Percentiles rank a stretch among this genome's conserved stretches.
phyloP scores from a whole-genome alignment of 2,329 filamentous ascomycete species.

The Graphilbum fragrans region DNA sequence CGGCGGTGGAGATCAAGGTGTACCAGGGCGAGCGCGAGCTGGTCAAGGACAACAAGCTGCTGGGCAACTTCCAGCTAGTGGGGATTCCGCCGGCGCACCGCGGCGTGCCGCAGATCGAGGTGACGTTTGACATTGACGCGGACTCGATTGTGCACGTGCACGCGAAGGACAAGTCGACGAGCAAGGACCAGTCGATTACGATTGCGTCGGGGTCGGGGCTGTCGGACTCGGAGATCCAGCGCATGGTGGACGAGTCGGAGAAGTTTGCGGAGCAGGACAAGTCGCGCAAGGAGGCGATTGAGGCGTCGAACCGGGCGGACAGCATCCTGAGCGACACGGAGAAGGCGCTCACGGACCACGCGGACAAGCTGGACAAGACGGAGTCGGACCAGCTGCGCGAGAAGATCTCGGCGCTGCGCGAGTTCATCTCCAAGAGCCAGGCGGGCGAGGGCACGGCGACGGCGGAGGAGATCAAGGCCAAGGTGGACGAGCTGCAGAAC shows the following conservation, averaged over 20 bases:
- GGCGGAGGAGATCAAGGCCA: conserved; percentile 90
- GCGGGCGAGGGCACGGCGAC: conserved; percentile 78
- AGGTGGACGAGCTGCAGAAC: conserved; percentile 95
- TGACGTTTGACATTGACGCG: conserved; percentile 97
- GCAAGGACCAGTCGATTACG: conserved; percentile 99
- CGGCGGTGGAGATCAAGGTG: conserved; percentile 98
- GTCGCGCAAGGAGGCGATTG: conserved; percentile 90
- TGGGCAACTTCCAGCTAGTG: conserved; percentile 98
- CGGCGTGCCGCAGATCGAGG: conserved; percentile 92
- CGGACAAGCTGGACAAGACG: conserved; percentile 91
- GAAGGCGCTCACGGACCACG: conserved; percentile 93
- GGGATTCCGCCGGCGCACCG: conserved; percentile 93
- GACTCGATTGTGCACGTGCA: conserved; percentile 97
- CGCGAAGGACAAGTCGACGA: conserved; percentile 97
- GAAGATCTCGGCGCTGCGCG: conserved; percentile 78
- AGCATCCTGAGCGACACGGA: conserved; percentile 94
- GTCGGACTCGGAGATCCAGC: conserved; percentile 86
- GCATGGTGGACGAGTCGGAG: conserved; percentile 97
- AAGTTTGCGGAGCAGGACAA: conserved; percentile 91
- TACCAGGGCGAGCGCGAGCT: conserved; percentile 99
- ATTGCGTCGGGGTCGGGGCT: conserved; percentile 97
- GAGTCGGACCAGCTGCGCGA: conserved; percentile 88
- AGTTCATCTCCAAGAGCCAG: conserved; percentile 90
- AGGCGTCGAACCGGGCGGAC: conserved; percentile 95
- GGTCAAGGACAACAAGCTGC: conserved; percentile 94